phyloP scores from a whole-genome alignment of 2,329 filamentous ascomycete species.

The Ceratocystis diversiconidia region DNA sequence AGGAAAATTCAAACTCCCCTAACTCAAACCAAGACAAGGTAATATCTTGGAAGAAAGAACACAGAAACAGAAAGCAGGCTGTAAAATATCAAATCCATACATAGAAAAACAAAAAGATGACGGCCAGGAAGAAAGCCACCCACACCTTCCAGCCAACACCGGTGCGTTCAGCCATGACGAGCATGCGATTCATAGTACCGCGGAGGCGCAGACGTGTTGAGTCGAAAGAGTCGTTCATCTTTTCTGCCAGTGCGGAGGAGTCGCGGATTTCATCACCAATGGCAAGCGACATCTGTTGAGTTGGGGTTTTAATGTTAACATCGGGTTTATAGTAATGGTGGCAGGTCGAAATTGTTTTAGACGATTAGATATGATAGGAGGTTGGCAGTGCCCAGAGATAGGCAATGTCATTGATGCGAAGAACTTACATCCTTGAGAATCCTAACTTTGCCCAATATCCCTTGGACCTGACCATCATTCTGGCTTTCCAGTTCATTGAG shows the following conservation, averaged over 20 bases:
- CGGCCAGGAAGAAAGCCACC: slow-evolving; percentile 74
- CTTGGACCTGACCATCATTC: slow-evolving; percentile 78
- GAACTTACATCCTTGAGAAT: slow-evolving; percentile 70
- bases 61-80: neutral
- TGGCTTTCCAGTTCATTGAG: slow-evolving; percentile 90
- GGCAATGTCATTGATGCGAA: neutral
- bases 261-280: slow-evolving; percentile 95
- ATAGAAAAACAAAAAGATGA: slow-evolving; percentile 73
- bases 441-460: slow-evolving; percentile 81
- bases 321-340: no score
- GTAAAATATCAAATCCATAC: slow-evolving; percentile 56
- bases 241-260: slow-evolving; percentile 73
- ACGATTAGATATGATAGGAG: no score
- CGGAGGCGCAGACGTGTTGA: slow-evolving; percentile 63
- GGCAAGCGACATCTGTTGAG: slow-evolving; percentile 61
- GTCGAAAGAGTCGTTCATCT: slow-evolving; percentile 93
- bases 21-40: neutral
- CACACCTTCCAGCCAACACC: slow-evolving; percentile 95
- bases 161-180: slow-evolving; percentile 84
- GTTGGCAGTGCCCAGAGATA: no score
- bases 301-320: no score
- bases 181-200: slow-evolving; percentile 94
- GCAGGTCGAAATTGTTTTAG: no score
- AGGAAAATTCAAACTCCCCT: neutral
- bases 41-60: neutral